These are phyloP conservation scores for Aquilaria agallochum DNA, from an alignment of 441 rosid genomes.

Conservation along the genomic window DNA sequence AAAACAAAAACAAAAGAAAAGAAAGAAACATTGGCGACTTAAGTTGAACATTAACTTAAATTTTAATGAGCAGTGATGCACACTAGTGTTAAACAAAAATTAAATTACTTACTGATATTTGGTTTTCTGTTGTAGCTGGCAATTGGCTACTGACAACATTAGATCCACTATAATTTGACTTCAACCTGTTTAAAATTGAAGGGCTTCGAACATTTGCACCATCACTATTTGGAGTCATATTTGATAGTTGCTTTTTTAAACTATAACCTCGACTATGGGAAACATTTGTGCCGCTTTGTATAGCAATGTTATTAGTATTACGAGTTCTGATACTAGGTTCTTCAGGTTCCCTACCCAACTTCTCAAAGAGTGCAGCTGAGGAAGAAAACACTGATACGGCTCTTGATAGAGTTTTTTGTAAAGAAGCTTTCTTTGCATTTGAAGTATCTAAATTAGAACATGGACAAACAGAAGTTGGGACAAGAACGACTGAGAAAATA, in stretches of 20 bases:
- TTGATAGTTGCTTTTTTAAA: slow-evolving; percentile 18
- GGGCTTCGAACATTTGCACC: slow-evolving; percentile 26
- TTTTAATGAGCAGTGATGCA: too few relatives aligned
- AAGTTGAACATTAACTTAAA: too few relatives aligned
- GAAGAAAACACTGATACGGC: slow-evolving; percentile 91
- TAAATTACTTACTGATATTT: slow-evolving; percentile 24
- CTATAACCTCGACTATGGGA: slow-evolving; percentile 39
- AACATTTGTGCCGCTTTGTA: slow-evolving; percentile 51
- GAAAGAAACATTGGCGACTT: too few relatives aligned
- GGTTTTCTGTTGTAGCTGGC: slow-evolving; percentile 26
- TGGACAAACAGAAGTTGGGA: slow-evolving; percentile 87
- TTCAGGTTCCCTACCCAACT: slow-evolving; percentile 46
- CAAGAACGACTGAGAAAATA: slow-evolving; percentile 83
- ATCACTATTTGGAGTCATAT: slow-evolving; percentile 19
- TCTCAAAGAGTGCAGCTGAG: slow-evolving; percentile 85
- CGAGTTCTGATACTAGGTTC: slow-evolving; percentile 16
- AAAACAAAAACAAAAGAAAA: too few relatives aligned
- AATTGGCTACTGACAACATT: slow-evolving; percentile 37
- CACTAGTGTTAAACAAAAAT: slow-evolving; percentile 23
- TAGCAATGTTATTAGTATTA: slow-evolving; percentile 32
- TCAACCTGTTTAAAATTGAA: slow-evolving; percentile 53
- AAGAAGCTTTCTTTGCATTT: slow-evolving; percentile 39
- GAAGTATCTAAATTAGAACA: slow-evolving; percentile 28
- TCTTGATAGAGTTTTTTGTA: slow-evolving; percentile 83
- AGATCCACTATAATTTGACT: slow-evolving; percentile 60